Percentiles rank a stretch among this genome's conserved stretches.
Evolutionary conservation across 345 rosid genomes (phyloP).

Genomic region (sweet orange (Citrus sinensis)): DVS_A1.0 CM039162.1:22766501-22767000

Average conservation of each 20-base stretch:
- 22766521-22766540: slow-evolving; percentile 90
- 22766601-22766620: background rate
- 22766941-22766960: slow-evolving; percentile 87
- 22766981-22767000: slow-evolving; percentile 89
- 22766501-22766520: slow-evolving; percentile 93
- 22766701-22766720: slow-evolving; percentile 73
- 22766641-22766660: slow-evolving; percentile 56
- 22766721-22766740: slow-evolving; percentile 70
- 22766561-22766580: slow-evolving; percentile 43
- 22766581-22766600: background rate
- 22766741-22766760: slow-evolving; percentile 91
- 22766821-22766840: background rate
- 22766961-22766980: slow-evolving; percentile 97
- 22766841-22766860: background rate
- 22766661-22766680: slow-evolving; percentile 89
- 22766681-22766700: slow-evolving; percentile 88
- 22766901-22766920: slow-evolving; percentile 85
- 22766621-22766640: background rate
- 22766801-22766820: slow-evolving; percentile 1
- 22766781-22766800: slow-evolving; percentile 82
- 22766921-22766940: slow-evolving; percentile 91
- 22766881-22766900: slow-evolving; percentile 31
- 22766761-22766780: slow-evolving; percentile 84
- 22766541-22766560: slow-evolving; percentile 79
- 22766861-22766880: background rate